Evolutionary conservation across 2,329 filamentous ascomycete genomes (phyloP), one percentile per base, ranked within the genome.

Genomic region (Immersiporthe knoxdaviesiana): DNA sequence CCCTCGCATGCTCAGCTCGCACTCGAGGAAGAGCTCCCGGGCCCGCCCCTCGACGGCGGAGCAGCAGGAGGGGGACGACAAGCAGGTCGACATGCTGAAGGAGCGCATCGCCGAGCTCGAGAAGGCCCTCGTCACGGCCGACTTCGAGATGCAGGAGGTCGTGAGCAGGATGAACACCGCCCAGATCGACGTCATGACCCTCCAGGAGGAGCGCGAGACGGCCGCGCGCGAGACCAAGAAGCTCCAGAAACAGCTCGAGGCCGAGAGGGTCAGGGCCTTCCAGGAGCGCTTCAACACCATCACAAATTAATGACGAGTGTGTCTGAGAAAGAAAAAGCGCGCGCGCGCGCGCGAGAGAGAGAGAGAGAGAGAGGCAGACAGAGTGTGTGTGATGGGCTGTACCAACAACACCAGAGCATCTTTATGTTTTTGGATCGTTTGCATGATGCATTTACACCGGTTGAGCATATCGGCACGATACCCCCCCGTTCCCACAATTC

Each of bases 61-160:
- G 32, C 88, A 88, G 14, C 90, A 96, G 73, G 91, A 91, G 54
- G 87, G 89, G 16, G 90, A 97, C 74, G 91, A 91, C 64, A 86
- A 90, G 16, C 89, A 93, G 81, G 90, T 95, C 65, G 88, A 92
- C 71, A 84, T 87, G 69, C 88, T 99, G 44, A 92, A 94, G 77
- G 87, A 88, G 70, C 90, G 91, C 71, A 92, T 98, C 10, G 83
- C 88, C 68, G 93, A 97, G 80, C 88, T 99, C 2, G 96, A 99
- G 82, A 90, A 88, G 75, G 91, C 94, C 21, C 84, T 97, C 16
- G 81, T 86, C 6, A 88, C 93, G 72, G 91, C 93, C 21, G 93
- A 96, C 75, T 82, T 83, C 63, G 92, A 95, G 80, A 95, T 96
- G 91, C 89, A 93, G 76, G 90, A 93, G 78, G 92, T 96, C 10